phyloP scores from a whole-genome alignment of 83 land plant species.

The Thuja plicata region DNA sequence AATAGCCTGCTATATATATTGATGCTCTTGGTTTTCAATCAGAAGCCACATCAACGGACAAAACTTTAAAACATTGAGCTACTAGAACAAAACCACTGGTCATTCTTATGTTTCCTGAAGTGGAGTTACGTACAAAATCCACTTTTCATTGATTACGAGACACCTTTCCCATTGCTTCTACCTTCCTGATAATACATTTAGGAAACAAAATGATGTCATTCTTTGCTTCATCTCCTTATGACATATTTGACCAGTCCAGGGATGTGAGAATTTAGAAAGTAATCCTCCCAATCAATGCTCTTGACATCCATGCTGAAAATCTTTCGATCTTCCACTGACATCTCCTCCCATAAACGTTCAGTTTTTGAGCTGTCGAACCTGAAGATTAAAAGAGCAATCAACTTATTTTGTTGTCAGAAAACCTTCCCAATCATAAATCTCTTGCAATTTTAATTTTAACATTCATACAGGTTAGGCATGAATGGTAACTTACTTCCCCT shows the following conservation, averaged over 20 bases:
- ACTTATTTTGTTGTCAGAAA: neutral
- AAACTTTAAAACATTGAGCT: no score
- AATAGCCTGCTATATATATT: no score
- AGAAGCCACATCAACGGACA: no score
- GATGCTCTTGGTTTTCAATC: no score
- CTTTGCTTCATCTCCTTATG: conserved; percentile 6
- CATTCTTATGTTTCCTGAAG: no score
- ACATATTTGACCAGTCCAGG: conserved; percentile 64
- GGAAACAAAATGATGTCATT: no score
- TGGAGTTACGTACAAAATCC: no score
- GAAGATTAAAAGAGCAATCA: neutral
- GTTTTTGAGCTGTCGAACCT: conserved; percentile 45
- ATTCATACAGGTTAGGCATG: neutral
- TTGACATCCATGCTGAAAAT: conserved; percentile 55
- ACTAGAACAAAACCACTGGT: no score
- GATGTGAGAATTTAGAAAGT: conserved; percentile 51
- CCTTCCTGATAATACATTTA: no score
- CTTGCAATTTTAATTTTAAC: no score
- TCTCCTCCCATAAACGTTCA: conserved; percentile 16
- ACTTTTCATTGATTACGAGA: no score
- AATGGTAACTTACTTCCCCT: conserved; percentile 47
- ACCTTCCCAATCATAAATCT: neutral
- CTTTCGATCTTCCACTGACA: conserved; percentile 34
- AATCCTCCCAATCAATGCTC: conserved; percentile 64
- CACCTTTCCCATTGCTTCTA: no score